Evolutionary conservation across 768 basidiomycete species (phyloP), one percentile per base, ranked within the genome.

Genomic region (Tylopilus vinaceipallidus): DNA sequence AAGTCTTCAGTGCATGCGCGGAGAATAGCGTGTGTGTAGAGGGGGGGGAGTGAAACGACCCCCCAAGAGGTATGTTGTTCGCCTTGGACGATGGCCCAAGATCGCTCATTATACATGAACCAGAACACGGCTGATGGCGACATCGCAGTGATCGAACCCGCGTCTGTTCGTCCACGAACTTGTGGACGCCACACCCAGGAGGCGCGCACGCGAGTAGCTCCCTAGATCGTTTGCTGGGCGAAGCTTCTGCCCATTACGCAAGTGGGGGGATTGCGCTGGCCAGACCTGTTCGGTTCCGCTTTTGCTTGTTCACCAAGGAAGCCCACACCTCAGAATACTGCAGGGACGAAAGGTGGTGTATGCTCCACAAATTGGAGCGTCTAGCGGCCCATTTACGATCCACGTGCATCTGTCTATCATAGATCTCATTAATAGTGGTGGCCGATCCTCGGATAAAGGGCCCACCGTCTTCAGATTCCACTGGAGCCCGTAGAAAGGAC

Each of bases 371-470:
- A 26, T 13, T 20, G 6, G 32, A 24, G 13, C 16, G 16, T 7
- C 16, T 13, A 6, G 51, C 42, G 7, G 4, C 14, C 8, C 17
- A 29, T 27, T 14, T 27, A 14, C 11, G n/a, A n/a, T n/a, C 27
- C 36, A 43, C 22, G 13, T 42, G 39, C 16, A n/a, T 22, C 27
- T 29, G 6, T n/a, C n/a, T 11, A 24, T 24, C 22, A 8, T 26
- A 17, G 40, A 54, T 47, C 38, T 44, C 10, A 58, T 49, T 38
- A 13, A 27, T 19, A 45, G 20, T 36, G 44, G 39, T 32, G 7
- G 27, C 16, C 32, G 19, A 14, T 10, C 14, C 13, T 12, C 30
- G 10, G 17, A 13, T n/a, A 23, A 9, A 27, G 14, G n/a, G 20
- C 42, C 35, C 27, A 54, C 50, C 10, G 6, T 20, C 26, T 7